These are phyloP conservation scores for Heliosperma pusillum DNA, from an alignment of 148 eudicot species.

Conservation along the genomic window DNA sequence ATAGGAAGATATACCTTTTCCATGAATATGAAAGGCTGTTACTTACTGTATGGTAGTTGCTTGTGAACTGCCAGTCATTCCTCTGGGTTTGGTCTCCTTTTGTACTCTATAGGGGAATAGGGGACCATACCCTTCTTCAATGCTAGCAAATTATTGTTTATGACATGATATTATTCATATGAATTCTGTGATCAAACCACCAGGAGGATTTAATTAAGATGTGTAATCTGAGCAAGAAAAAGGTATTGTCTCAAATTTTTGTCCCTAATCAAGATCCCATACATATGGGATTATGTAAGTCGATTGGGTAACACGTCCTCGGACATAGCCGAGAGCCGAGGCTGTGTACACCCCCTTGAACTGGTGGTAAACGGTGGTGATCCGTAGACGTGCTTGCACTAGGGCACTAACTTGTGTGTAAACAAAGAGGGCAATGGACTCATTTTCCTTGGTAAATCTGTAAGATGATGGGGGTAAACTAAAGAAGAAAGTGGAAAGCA, in stretches of 20 bases:
- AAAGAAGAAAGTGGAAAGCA: neutral
- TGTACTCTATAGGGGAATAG: conserved; percentile 11
- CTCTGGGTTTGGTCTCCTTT: conserved; percentile 12
- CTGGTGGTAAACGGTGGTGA: neutral
- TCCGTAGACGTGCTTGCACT: neutral
- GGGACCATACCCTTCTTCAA: conserved; percentile 21
- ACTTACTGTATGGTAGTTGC: conserved; percentile 17
- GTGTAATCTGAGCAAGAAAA: neutral
- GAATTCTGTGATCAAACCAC: neutral
- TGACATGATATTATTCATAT: neutral
- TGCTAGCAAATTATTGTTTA: conserved; percentile 8
- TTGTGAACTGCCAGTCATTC: conserved; percentile 29
- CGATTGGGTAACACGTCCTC: neutral
- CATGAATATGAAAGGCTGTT: conserved; percentile 13
- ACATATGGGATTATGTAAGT: neutral
- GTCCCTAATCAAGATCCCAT: too few relatives aligned
- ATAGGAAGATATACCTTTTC: neutral
- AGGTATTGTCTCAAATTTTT: too few relatives aligned
- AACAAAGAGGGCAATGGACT: too few relatives aligned
- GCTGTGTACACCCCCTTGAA: too few relatives aligned
- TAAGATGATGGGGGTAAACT: neutral
- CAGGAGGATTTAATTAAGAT: neutral
- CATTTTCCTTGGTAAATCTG: too few relatives aligned
- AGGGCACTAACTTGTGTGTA: too few relatives aligned
- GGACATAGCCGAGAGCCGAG: too few relatives aligned